Evolutionary conservation across 345 rosid species (phyloP).

Genomic region (Salix arbutifolia): DNA sequence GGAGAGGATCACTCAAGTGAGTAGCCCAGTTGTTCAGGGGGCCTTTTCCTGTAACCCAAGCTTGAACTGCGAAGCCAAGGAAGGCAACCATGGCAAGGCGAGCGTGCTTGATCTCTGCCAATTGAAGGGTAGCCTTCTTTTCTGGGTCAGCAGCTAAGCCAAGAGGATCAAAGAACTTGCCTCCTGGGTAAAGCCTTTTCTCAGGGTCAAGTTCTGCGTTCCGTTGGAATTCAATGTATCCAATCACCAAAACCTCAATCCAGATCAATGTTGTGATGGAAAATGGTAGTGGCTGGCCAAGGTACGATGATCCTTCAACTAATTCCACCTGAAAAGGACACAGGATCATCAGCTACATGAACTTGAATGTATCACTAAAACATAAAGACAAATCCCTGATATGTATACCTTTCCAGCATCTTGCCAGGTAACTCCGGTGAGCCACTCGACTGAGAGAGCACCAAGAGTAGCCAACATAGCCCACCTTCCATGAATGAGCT

Average conservation of each 20-base stretch:
- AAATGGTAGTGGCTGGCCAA: constrained; percentile 86
- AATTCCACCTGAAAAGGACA: constrained; percentile 64
- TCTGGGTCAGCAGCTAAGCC: constrained; percentile 90
- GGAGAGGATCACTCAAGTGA: constrained; percentile 97
- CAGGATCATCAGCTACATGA: background rate
- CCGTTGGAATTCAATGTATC: constrained; percentile 92
- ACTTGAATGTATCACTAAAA: background rate
- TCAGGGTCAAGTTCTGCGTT: constrained; percentile 89
- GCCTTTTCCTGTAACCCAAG: constrained; percentile 81
- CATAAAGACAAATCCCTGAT: background rate
- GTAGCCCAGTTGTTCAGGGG: constrained; percentile 99
- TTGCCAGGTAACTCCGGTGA: constrained; percentile 77
- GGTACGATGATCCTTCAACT: constrained; percentile 86
- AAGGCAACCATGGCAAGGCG: constrained; percentile 93
- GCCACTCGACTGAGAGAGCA: constrained; percentile 65
- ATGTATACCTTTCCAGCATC: constrained; percentile 64
- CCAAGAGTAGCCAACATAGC: constrained; percentile 84
- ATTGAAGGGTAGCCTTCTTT: constrained; percentile 73
- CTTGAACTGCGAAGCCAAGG: constrained; percentile 91
- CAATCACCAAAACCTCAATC: constrained; percentile 78
- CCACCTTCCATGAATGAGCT: constrained; percentile 76
- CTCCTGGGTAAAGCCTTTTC: constrained; percentile 88
- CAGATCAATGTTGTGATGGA: constrained; percentile 77
- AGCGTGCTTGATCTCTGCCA: constrained; percentile 99
- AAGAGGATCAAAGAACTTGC: constrained; percentile 77